Percentiles rank a stretch among this genome's conserved stretches.
Conservation (phyloP, 768 basidiomycete species). For the Termitomyces sp. region DNA sequence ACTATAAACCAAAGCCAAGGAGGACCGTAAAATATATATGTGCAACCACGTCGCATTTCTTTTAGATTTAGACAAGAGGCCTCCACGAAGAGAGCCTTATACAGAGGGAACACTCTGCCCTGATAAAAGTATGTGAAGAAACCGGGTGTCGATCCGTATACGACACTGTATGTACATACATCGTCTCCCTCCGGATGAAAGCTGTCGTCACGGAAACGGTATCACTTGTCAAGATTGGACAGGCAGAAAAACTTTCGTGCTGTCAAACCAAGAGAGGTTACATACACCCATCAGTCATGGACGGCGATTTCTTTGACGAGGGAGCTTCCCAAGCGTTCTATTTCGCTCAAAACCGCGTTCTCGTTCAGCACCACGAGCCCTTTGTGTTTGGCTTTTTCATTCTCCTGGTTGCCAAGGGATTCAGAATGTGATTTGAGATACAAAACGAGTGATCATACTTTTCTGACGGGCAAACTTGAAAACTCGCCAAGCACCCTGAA, state of each 20-base stretch:
- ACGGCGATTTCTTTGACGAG: constrained; percentile 49
- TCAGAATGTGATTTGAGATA: neutral
- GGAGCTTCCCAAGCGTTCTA: constrained; percentile 69
- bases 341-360: constrained; percentile 62
- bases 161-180: neutral
- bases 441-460: constrained; percentile 21
- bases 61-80: neutral
- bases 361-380: constrained; percentile 64
- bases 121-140: neutral
- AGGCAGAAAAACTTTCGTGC: neutral
- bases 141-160: neutral
- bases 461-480: constrained; percentile 56
- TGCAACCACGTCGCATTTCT: neutral
- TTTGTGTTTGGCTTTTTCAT: constrained; percentile 48
- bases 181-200: too few species aligned
- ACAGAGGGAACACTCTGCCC: neutral
- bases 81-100: neutral
- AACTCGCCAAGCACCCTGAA: constrained; percentile 85
- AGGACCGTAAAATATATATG: neutral
- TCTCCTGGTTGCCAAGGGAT: constrained; percentile 20
- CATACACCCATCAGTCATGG: constrained; percentile 10
- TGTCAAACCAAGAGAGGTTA: neutral
- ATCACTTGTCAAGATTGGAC: neutral
- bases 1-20: neutral
- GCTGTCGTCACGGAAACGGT: neutral